Evolutionary conservation across 2,329 filamentous ascomycete species (phyloP).

Genomic region (Fusarium zealandicum): DNA sequence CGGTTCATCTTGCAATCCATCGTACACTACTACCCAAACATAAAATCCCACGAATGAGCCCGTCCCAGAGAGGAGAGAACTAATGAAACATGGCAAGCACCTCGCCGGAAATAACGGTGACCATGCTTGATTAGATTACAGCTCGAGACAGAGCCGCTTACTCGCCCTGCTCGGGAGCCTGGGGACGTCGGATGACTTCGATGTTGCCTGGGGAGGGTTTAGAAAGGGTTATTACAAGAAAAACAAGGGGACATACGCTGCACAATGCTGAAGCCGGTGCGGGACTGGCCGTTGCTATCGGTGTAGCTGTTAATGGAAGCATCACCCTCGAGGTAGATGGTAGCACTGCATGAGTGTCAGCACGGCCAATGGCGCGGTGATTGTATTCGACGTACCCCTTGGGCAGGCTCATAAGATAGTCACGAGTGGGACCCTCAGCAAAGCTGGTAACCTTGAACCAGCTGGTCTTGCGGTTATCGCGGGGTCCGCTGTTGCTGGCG

Average conservation of each 20-base stretch:
- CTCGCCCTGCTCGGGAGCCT: slow-evolving; percentile 37
- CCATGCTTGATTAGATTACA: background rate
- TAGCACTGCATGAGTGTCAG: slow-evolving; percentile 61
- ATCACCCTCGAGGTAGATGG: slow-evolving; percentile 86
- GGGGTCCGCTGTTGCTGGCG: slow-evolving; percentile 70
- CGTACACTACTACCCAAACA: slow-evolving; percentile 33
- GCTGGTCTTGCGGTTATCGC: slow-evolving; percentile 77
- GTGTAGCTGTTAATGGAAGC: slow-evolving; percentile 72
- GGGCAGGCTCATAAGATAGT: slow-evolving; percentile 74
- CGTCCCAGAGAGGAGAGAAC: slow-evolving; percentile 35
- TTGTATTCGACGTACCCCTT: slow-evolving; percentile 77
- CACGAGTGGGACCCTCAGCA: slow-evolving; percentile 71
- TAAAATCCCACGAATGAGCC: slow-evolving; percentile 33
- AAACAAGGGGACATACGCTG: slow-evolving; percentile 72
- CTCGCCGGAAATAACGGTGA: background rate
- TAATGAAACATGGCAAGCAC: slow-evolving; percentile 4
- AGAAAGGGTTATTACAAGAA: slow-evolving; percentile 14
- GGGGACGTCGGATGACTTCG: slow-evolving; percentile 55
- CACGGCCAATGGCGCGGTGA: background rate
- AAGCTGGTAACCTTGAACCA: slow-evolving; percentile 88
- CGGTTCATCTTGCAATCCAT: slow-evolving; percentile 25
- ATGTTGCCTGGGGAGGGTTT: slow-evolving; percentile 49
- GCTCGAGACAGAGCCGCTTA: slow-evolving; percentile 8
- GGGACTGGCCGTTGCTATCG: slow-evolving; percentile 73
- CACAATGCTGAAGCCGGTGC: slow-evolving; percentile 70